Evolutionary conservation across 2,329 filamentous ascomycete genomes (phyloP).

Genomic region (Capronia epimyces): DNA sequence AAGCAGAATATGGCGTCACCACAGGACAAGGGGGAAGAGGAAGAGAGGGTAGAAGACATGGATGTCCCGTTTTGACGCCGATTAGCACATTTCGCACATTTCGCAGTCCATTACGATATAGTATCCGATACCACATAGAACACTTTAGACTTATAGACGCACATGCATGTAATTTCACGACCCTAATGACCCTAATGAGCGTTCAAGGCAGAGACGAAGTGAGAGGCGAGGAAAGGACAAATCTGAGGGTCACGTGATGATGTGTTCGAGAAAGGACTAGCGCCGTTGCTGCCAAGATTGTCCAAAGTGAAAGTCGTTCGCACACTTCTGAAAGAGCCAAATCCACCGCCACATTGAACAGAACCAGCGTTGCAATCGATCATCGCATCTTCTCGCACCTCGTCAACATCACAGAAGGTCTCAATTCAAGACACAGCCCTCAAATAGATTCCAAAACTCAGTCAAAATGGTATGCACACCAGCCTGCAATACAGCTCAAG

Average conservation of each 20-base stretch:
- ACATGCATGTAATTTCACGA: neutral
- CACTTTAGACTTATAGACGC: slow-evolving; percentile 9
- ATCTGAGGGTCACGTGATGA: slow-evolving; percentile 5
- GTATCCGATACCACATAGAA: slow-evolving; percentile 12
- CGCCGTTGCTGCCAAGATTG: slow-evolving; percentile 13
- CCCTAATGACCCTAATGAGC: slow-evolving; percentile 11
- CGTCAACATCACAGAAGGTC: slow-evolving; percentile 35
- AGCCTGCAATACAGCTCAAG: slow-evolving; percentile 5
- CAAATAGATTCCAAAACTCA: slow-evolving; percentile 36
- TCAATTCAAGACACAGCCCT: slow-evolving; percentile 2
- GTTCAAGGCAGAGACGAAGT: neutral
- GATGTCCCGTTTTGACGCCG: slow-evolving; percentile 56
- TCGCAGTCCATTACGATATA: neutral
- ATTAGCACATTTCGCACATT: neutral
- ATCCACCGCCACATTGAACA: slow-evolving; percentile 17
- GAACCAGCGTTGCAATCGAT: slow-evolving; percentile 34
- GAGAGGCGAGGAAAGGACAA: neutral
- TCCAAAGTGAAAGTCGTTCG: slow-evolving; percentile 16
- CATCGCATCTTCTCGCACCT: slow-evolving; percentile 29
- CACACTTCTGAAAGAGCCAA: slow-evolving; percentile 16
- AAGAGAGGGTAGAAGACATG: slow-evolving; percentile 62
- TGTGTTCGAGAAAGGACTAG: slow-evolving; percentile 3
- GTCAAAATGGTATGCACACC: slow-evolving; percentile 62
- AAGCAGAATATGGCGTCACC: slow-evolving; percentile 43
- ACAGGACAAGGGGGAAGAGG: slow-evolving; percentile 37